These are phyloP conservation scores for Saturnispora diversa DNA, from an alignment of 805 yeast species.

Conservation along the genomic window DNA sequence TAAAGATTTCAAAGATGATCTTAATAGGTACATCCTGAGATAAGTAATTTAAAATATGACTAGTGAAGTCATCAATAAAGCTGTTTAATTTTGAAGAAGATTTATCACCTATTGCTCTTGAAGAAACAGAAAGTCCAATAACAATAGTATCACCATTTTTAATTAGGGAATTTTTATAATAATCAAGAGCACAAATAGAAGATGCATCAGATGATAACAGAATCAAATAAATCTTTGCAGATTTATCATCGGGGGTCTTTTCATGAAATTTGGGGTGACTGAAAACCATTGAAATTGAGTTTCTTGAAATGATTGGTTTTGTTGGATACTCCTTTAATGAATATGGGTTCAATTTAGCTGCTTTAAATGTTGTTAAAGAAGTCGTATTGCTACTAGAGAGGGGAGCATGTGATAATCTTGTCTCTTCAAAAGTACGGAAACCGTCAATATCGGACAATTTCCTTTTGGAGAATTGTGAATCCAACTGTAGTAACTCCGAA, in stretches of 20 bases:
- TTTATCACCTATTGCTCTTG: slow-evolving; percentile 13
- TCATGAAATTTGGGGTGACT: slow-evolving; percentile 32
- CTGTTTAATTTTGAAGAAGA: slow-evolving; percentile 18
- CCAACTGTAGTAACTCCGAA: slow-evolving; percentile 47
- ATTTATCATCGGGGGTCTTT: slow-evolving; percentile 12
- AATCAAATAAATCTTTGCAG: slow-evolving; percentile 32
- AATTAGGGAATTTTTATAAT: slow-evolving; percentile 43
- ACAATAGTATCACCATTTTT: slow-evolving; percentile 60
- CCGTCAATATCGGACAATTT: slow-evolving; percentile 31
- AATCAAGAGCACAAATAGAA: slow-evolving; percentile 71
- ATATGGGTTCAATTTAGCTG: slow-evolving; percentile 9
- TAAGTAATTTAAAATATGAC: slow-evolving; percentile 30
- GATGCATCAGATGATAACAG: slow-evolving; percentile 58
- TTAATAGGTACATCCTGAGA: slow-evolving; percentile 29
- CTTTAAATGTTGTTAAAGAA: slow-evolving; percentile 9
- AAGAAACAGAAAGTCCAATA: slow-evolving; percentile 30
- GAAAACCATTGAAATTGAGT: slow-evolving; percentile 34
- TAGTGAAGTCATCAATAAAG: slow-evolving; percentile 31
- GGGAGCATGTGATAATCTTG: slow-evolving; percentile 14
- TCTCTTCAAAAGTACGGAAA: slow-evolving; percentile 13
- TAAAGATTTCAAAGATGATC: slow-evolving; percentile 51
- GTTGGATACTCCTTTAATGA: slow-evolving; percentile 29
- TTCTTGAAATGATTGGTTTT: slow-evolving; percentile 26
- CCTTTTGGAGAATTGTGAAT: slow-evolving; percentile 41
- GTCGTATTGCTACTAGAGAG: slow-evolving; percentile 13